Percentiles rank a stretch among this genome's conserved stretches.
Evolutionary conservation across 169 alveolate genomes (phyloP).

Genomic region (Haemoproteus tartakovskyi): DNA sequence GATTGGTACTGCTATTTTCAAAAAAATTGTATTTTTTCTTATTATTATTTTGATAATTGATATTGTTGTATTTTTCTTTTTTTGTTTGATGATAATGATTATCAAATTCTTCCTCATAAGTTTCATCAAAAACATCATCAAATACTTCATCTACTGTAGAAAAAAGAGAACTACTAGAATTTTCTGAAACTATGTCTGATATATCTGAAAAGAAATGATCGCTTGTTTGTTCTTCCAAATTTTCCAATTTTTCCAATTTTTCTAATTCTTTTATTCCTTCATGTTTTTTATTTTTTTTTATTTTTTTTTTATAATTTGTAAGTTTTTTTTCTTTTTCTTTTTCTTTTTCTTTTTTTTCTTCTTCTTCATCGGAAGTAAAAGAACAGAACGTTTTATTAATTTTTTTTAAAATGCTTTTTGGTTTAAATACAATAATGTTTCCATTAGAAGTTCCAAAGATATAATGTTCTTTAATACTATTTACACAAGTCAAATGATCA

Average conservation of each 20-base stretch:
- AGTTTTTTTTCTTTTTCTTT: too few relatives aligned
- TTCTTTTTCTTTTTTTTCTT: neutral
- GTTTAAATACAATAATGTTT: slow-evolving; percentile 9
- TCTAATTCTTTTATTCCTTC: too few relatives aligned
- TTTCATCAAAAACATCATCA: slow-evolving; percentile 20
- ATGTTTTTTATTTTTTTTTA: neutral
- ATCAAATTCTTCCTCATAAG: neutral
- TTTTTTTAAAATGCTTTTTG: slow-evolving; percentile 11
- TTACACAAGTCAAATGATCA: slow-evolving; percentile 14
- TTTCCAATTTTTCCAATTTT: too few relatives aligned
- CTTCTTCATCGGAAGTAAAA: too few relatives aligned
- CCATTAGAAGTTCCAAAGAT: slow-evolving; percentile 32
- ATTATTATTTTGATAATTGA: too few relatives aligned
- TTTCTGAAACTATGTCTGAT: neutral
- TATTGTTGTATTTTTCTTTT: neutral
- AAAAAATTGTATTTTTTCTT: too few relatives aligned
- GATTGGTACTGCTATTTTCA: too few relatives aligned
- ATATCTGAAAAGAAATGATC: neutral
- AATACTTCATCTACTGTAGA: too few relatives aligned
- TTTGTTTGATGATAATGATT: neutral
- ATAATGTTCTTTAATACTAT: slow-evolving; percentile 1
- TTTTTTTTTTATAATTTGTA: too few relatives aligned
- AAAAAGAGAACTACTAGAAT: neutral
- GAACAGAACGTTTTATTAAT: too few relatives aligned
- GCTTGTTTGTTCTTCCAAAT: too few relatives aligned